A percentile compares a stretch with the other conserved stretches of the same genome.
Conservation (phyloP, 345 rosid species). For the Nasturtium officinale region DNA sequence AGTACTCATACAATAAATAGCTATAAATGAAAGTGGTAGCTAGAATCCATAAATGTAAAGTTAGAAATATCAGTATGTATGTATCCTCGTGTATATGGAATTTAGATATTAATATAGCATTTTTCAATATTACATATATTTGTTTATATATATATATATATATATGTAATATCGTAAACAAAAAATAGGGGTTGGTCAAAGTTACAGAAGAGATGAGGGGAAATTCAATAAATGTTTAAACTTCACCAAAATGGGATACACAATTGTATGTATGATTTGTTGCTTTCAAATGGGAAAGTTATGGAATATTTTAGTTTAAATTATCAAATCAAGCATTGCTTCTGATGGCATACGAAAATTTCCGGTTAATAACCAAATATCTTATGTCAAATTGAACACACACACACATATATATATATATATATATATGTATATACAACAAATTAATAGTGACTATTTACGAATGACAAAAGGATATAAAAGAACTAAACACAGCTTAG, state of each 20-base stretch:
- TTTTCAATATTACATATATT: not conserved
- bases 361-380: slow-evolving; percentile 3
- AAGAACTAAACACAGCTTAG: not conserved
- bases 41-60: slow-evolving; percentile 27
- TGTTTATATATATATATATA: not conserved
- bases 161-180: slow-evolving; percentile 9
- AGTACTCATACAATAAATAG: not conserved
- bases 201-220: slow-evolving; percentile 21
- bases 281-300: slow-evolving; percentile 3
- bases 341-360: slow-evolving; percentile 2
- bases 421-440: not conserved
- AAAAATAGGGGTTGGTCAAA: slow-evolving; percentile 28
- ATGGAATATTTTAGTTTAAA: not conserved
- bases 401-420: not conserved
- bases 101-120: not conserved
- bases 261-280: not conserved
- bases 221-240: slow-evolving; percentile 9
- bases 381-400: not conserved
- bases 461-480: not conserved
- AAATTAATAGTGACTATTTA: too few relatives aligned
- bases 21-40: slow-evolving; percentile 1
- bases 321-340: not conserved
- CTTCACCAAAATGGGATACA: slow-evolving; percentile 13
- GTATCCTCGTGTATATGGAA: not conserved
- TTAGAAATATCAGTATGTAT: slow-evolving; percentile 10